Conservation (phyloP, 352 stramenopile species). For the Pythium myriotylum region DNA sequence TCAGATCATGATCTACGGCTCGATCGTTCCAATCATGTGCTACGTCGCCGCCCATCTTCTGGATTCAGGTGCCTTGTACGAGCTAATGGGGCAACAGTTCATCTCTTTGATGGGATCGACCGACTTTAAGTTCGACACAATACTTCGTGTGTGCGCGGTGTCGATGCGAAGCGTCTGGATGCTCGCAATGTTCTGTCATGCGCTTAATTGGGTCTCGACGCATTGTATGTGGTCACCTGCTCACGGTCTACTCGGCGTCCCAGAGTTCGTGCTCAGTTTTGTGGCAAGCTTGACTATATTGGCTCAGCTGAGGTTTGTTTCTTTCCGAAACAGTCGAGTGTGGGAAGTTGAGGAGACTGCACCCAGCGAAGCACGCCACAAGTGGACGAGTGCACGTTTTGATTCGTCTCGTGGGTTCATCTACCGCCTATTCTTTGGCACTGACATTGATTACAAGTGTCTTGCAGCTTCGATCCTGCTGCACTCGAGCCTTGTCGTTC, state of each 20-base stretch:
- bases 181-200: slow-evolving; percentile 22
- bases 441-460: slow-evolving; percentile 15
- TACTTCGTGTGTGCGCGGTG: slow-evolving; percentile 29
- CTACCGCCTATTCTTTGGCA: slow-evolving; percentile 9
- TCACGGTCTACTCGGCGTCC: slow-evolving; percentile 21
- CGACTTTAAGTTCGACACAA: slow-evolving; percentile 9
- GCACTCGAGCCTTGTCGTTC: not conserved
- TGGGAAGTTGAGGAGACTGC: slow-evolving; percentile 10
- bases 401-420: slow-evolving; percentile 1
- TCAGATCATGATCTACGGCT: slow-evolving; percentile 40
- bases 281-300: slow-evolving; percentile 24
- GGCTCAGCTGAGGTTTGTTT: slow-evolving; percentile 10
- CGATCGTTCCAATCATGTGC: slow-evolving; percentile 33
- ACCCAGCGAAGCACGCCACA: not conserved
- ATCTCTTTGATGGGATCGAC: slow-evolving; percentile 22
- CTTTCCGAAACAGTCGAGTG: slow-evolving; percentile 6
- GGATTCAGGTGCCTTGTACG: slow-evolving; percentile 31
- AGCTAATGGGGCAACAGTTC: slow-evolving; percentile 28
- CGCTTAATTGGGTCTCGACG: slow-evolving; percentile 7
- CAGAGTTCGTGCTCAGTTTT: slow-evolving; percentile 32
- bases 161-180: slow-evolving; percentile 39
- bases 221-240: slow-evolving; percentile 14
- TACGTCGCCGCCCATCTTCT: slow-evolving; percentile 36
- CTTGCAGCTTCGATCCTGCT: slow-evolving; percentile 3
- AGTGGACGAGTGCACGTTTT: not conserved